Base-by-base conservation (phyloP, 352 stramenopile species). In the Pythium insidiosum region DNA sequence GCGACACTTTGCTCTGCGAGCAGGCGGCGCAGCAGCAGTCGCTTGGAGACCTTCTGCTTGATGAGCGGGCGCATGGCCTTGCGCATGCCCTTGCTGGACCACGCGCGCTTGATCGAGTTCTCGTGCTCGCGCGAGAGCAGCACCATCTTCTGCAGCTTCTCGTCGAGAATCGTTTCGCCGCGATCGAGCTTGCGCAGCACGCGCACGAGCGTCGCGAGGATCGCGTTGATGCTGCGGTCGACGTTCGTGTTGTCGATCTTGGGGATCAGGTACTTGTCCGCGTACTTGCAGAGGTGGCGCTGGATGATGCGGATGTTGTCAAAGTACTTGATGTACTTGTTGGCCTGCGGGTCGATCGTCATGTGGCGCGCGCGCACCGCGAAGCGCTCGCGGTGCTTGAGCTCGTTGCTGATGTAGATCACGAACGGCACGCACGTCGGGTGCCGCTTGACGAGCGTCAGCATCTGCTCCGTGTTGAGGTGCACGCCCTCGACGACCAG, bases 311-410 rank as follows among this genome's bases (percentile, higher is more conserved):
- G 78, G 50, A 94, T 94, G 49, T 94, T 94, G 57, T 91, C 81
- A 52, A 94, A 94, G 59, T 90, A 84, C 48, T 91, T 87, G 51
- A 94, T 94, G 58, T 94, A 94, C 60, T 94, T 94, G 64, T 94
- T 94, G 43, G 84, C 75, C 52, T 91, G 76, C 11, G 81, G 81
- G 43, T 91, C 76, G 40, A 94, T 85, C 33, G 81, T 94, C 81
- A 94, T 94, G 66, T 94, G 78, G 1, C 79, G 68, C 23, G 81
- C 76, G 12, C 81, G 78, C 16, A 94, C 78, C 19, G 78, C 81
- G 24, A 94, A 94, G 9, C 80, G 68, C 34, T 94, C 78, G 47
- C 81, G 78, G 55, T 94, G 81, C 61, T 91, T 90, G 47, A 83
- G 70, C 52, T 94, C 81, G 35, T 94, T 91, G 24, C 77, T 91